Conservation (phyloP, 768 basidiomycete species). For the Russula ochroleuca region DNA sequence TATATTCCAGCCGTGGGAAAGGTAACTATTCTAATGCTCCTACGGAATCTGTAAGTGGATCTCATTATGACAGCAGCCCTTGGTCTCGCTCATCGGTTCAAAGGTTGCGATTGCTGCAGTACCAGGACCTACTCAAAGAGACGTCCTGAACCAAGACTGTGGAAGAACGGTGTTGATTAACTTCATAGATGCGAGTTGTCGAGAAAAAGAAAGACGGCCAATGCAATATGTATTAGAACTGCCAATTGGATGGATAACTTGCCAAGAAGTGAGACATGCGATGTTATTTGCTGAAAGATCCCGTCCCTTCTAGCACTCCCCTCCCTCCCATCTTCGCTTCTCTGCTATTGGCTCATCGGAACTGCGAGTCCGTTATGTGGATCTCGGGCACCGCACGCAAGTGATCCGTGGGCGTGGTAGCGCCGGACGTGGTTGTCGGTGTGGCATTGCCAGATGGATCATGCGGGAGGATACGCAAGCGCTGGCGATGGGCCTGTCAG, state of each 20-base stretch:
- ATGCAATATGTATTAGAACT: slow-evolving; percentile 8
- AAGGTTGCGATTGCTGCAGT: slow-evolving; percentile 20
- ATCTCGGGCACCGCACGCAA: slow-evolving; percentile 33
- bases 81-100: slow-evolving; percentile 5
- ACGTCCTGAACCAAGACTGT: neutral
- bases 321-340: neutral
- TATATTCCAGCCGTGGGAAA: slow-evolving; percentile 97
- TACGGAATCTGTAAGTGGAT: slow-evolving; percentile 79
- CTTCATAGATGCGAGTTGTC: neutral
- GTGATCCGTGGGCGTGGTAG: slow-evolving; percentile 35
- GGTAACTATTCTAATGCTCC: slow-evolving; percentile 96
- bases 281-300: slow-evolving; percentile 26
- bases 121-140: slow-evolving; percentile 16
- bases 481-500: slow-evolving; percentile 70
- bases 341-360: slow-evolving; percentile 31
- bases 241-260: neutral
- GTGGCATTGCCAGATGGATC: slow-evolving; percentile 63
- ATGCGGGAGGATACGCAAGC: slow-evolving; percentile 70
- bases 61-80: neutral
- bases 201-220: neutral
- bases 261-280: slow-evolving; percentile 5
- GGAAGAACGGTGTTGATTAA: neutral
- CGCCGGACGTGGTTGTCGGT: slow-evolving; percentile 54
- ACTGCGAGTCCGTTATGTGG: slow-evolving; percentile 47
- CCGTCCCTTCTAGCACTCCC: slow-evolving; percentile 15